Evolutionary conservation across 2,329 filamentous ascomycete genomes (phyloP), one percentile per base, ranked within the genome.

Genomic region (Stagonosporopsis chrysanthemi): DNA sequence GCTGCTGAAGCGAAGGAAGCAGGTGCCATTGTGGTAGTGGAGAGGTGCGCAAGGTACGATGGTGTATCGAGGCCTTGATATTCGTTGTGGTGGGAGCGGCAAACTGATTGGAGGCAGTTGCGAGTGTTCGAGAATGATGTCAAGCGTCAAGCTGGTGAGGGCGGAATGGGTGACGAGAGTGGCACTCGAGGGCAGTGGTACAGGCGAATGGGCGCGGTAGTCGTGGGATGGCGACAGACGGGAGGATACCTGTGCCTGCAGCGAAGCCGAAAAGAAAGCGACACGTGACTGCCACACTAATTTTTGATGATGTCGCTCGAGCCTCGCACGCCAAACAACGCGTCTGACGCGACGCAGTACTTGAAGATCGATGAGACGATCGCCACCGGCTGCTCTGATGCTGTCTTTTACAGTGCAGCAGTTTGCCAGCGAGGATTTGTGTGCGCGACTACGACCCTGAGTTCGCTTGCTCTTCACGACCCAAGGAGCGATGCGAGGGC

Each of bases 1-100:
- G 81, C 81, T 55, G 80, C 80, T 56, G 80, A 82, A 65, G 81
- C 81, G 69, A 83, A 83, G 56, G 80, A 80, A 49, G 80, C 77
- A 62, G 80, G 80, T 63, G 79, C 79, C 80, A 82, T 81, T 64
- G 62, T 65, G 58, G 53, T 61, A 53, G 63, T 55, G 58, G 35
- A 17, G 52, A 29, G 36, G 38, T 60, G 65, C 60, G 53, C 62
- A 56, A 62, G 65, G 62, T 56, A 53, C 58, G 57, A 56, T 63
- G 55, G 62, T 66, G 52, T 62, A 57, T 66, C 66, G 64, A 69
- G 60, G 63, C 60, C 65, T 58, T 60, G 50, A 62, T 62, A 63
- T 65, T 68, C 62, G 59, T 58, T 61, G 59, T 61, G 60, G 62
- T 65, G 61, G 63, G 61, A 63, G 63, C 64, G 61, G 66, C 64